These are phyloP conservation scores for Anisodus acutangulus DNA, from an alignment of 257 asterid genomes.

Conservation along the genomic window DNA sequence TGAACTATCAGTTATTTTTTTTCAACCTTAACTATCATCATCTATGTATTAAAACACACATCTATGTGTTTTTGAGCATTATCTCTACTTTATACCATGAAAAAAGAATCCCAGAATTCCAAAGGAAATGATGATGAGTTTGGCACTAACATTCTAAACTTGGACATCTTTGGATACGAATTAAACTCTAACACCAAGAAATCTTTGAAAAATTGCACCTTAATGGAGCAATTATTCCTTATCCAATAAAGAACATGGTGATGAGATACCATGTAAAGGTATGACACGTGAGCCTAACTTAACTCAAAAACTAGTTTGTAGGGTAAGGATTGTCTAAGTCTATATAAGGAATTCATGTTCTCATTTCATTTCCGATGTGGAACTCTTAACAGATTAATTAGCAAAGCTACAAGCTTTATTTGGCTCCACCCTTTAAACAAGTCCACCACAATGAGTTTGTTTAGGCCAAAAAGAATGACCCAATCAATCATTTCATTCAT, in stretches of 20 bases:
- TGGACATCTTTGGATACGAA: conserved; percentile 6
- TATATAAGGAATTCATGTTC: no score
- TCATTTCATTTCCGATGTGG: no score
- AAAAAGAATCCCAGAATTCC: background rate
- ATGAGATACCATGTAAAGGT: background rate
- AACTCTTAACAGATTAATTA: background rate
- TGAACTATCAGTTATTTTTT: no score
- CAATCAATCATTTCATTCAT: conserved; percentile 25
- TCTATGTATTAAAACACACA: no score
- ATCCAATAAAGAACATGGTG: conserved; percentile 30
- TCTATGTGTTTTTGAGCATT: no score
- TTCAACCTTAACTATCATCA: no score
- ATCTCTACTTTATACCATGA: conserved; percentile 22
- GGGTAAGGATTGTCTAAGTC: no score
- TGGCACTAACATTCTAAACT: conserved; percentile 30
- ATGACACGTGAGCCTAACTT: no score
- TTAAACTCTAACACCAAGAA: conserved; percentile 46
- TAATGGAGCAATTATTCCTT: conserved; percentile 36
- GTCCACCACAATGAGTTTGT: background rate
- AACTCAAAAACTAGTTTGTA: no score
- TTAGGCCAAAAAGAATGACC: conserved; percentile 9
- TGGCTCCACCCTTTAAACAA: background rate
- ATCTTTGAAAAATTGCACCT: conserved; percentile 43
- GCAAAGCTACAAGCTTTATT: conserved; percentile 14
- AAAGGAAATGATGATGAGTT: conserved; percentile 41